Percentiles rank a stretch among this genome's conserved stretches.
Evolutionary conservation across 306 rosid species (phyloP).

Genomic region (Quercus variabilis): DNA sequence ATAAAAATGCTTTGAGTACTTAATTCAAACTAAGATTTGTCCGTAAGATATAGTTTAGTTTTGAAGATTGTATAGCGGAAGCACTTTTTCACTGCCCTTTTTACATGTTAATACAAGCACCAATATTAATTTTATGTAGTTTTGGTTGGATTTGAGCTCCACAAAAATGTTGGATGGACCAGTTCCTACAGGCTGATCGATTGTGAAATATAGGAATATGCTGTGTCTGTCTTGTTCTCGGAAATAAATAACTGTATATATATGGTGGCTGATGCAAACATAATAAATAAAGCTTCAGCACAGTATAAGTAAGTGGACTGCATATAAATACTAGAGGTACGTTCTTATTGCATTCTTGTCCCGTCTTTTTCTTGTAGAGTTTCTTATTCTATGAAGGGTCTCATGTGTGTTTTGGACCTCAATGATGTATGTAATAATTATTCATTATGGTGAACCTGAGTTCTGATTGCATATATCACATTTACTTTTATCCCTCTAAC

Average conservation of each 20-base stretch:
- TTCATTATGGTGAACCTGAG: neutral
- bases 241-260: constrained; percentile 5
- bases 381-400: neutral
- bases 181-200: constrained; percentile 10
- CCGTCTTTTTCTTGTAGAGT: neutral
- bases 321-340: constrained; percentile 11
- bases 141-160: neutral
- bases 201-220: constrained; percentile 8
- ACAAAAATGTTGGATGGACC: constrained; percentile 17
- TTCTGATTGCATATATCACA: no score
- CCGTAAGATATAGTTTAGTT: constrained; percentile 7
- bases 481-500: no score
- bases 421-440: neutral
- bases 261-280: constrained; percentile 15
- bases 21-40: neutral
- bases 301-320: constrained; percentile 4
- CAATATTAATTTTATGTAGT: constrained; percentile 49
- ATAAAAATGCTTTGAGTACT: constrained; percentile 59
- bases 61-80: constrained; percentile 6
- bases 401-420: neutral
- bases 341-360: neutral
- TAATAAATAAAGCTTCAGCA: constrained; percentile 10
- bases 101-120: neutral
- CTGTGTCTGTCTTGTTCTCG: neutral
- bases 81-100: constrained; percentile 9